A percentile compares a stretch with the other conserved stretches of the same genome.
phyloP scores from a whole-genome alignment of 176 grass and related monocot species.

The Eleusine coracana region DNA sequence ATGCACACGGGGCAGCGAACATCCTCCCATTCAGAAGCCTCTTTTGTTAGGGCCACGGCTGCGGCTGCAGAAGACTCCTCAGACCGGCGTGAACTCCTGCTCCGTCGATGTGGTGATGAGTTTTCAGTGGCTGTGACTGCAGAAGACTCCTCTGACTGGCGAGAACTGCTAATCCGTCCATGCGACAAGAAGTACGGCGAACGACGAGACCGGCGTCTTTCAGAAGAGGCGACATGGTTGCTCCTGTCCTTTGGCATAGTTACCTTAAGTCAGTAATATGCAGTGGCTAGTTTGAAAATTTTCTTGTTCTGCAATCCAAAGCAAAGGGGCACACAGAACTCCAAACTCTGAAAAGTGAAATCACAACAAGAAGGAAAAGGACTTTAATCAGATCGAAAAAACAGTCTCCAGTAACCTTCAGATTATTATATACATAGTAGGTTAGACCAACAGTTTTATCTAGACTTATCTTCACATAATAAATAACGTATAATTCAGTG shows the following conservation, averaged over 20 bases:
- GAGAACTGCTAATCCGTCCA: constrained; percentile 32
- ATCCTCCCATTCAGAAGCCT: constrained; percentile 69
- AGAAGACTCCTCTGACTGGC: constrained; percentile 26
- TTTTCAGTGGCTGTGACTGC: neutral
- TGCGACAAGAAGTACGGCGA: constrained; percentile 37
- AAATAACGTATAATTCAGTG: neutral
- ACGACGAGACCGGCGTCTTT: constrained; percentile 27
- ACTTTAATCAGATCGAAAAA: constrained; percentile 39
- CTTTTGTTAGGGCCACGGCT: constrained; percentile 21
- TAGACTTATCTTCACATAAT: neutral
- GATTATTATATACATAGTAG: neutral
- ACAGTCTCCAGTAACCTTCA: neutral
- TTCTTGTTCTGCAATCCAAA: constrained; percentile 45
- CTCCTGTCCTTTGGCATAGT: constrained; percentile 86
- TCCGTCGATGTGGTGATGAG: neutral
- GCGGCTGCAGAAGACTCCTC: constrained; percentile 11
- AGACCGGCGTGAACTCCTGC: constrained; percentile 36
- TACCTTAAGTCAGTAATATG: constrained; percentile 48
- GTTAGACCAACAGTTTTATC: neutral
- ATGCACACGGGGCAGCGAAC: constrained; percentile 83
- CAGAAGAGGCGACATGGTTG: constrained; percentile 39
- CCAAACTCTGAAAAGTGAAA: constrained; percentile 55
- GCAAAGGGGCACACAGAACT: constrained; percentile 47
- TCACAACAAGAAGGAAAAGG: neutral
- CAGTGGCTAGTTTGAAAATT: constrained; percentile 22